Evolutionary conservation across 345 rosid genomes (phyloP), one percentile per base, ranked within the genome.

Genomic region (Hibiscus mutabilis): DNA sequence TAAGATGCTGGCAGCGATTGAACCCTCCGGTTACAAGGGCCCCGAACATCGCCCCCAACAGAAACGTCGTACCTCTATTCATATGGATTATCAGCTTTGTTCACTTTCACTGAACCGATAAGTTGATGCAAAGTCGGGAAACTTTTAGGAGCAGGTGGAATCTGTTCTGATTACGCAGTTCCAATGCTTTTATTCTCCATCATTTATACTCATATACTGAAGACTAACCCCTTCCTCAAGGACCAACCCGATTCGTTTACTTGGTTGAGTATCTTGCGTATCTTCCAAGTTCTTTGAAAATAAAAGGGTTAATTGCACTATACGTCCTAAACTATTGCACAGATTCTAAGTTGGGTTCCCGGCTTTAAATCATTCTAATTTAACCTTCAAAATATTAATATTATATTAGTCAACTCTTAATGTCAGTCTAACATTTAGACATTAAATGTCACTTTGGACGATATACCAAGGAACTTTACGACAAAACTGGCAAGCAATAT

Each of bases 31-130:
- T 46, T 14, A 66, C 24, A 24, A 66, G 0, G n/a, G 27, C 61
- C 6, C 72, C 72, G 72, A 3, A 68, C 27, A 53, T 29, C 4
- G 47, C 22, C 27, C 72, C 72, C 60, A 52, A 3, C 27, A 68
- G 60, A 52, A 68, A 68, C 60, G 60, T n/a, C 0, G 60, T 27
- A 31, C 72, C 72, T 1, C 10, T 1, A 46, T 52, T 52, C 60
- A 29, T 18, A 16, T 11, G 21, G 44, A 15, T 49, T n/a, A 53
- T 22, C 55, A 3, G 3, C 18, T 21, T 19, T 12, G 3, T 35
- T n/a, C 65, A 15, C 42, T 60, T 29, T 60, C 42, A 15, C 6
- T 29, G 46, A n/a, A 18, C 29, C 31, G 12, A 14, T 5, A 18
- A 19, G 21, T 11, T 62, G 22, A 2, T 10, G 29, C 15, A 35